phyloP scores from a whole-genome alignment of 495 filamentous ascomycete genomes.

The Friedmanniomyces endolithicus region DNA sequence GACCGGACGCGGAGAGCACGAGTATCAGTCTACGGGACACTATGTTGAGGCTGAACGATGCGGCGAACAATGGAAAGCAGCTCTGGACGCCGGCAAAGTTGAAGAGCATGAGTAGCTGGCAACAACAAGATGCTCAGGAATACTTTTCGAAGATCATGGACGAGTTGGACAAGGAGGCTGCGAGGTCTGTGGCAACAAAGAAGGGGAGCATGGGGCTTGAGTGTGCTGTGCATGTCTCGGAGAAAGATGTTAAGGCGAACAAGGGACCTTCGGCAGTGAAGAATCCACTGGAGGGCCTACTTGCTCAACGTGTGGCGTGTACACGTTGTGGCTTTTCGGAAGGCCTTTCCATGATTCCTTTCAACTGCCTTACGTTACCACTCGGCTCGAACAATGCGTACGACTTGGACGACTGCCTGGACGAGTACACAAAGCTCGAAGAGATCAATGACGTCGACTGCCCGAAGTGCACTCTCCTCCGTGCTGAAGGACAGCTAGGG shows the following conservation, averaged over 20 bases:
- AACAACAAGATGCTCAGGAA: slow-evolving; percentile 98
- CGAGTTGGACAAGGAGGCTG: slow-evolving; percentile 54
- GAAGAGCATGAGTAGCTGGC: slow-evolving; percentile 81
- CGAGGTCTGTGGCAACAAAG: background rate
- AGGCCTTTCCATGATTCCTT: slow-evolving; percentile 74
- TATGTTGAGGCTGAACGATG: slow-evolving; percentile 53
- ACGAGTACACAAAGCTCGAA: slow-evolving; percentile 75
- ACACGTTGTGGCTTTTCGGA: slow-evolving; percentile 75
- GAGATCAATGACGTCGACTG: slow-evolving; percentile 80
- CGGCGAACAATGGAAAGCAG: slow-evolving; percentile 51
- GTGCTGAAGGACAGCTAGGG: slow-evolving; percentile 37
- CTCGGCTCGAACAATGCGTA: slow-evolving; percentile 41
- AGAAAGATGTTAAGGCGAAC: slow-evolving; percentile 19
- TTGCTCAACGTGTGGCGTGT: slow-evolving; percentile 84
- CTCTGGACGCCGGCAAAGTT: slow-evolving; percentile 67
- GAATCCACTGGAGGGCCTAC: slow-evolving; percentile 74
- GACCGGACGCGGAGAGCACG: slow-evolving; percentile 27
- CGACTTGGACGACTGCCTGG: slow-evolving; percentile 63
- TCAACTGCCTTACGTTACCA: slow-evolving; percentile 84
- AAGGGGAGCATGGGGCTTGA: slow-evolving; percentile 30
- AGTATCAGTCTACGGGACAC: slow-evolving; percentile 49
- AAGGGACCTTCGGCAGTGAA: slow-evolving; percentile 15
- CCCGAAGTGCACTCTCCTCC: slow-evolving; percentile 72
- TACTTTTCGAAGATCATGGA: slow-evolving; percentile 87
- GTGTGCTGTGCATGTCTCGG: slow-evolving; percentile 14